Conservation (phyloP, 1,139 yeast species). For the Geotrichum restrictum region DNA sequence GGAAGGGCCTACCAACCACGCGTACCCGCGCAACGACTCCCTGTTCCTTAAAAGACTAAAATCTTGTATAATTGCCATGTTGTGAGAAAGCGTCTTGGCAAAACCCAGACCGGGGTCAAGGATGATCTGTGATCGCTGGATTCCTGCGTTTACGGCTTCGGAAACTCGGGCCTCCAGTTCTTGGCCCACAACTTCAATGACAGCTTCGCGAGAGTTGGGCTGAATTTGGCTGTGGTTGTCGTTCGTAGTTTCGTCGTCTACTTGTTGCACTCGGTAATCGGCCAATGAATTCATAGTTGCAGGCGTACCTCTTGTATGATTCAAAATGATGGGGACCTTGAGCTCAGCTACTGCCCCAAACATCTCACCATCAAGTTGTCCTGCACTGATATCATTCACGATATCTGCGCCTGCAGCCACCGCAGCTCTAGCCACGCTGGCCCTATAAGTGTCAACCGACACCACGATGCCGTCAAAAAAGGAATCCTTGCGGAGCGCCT, state of each 20-base stretch:
- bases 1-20: constrained; percentile 80
- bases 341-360: constrained; percentile 62
- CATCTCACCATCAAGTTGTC: constrained; percentile 61
- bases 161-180: constrained; percentile 59
- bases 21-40: constrained; percentile 44
- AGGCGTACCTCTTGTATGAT: constrained; percentile 83
- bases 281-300: constrained; percentile 64
- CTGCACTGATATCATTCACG: constrained; percentile 87
- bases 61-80: constrained; percentile 58
- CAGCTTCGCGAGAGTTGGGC: constrained; percentile 42
- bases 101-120: constrained; percentile 95
- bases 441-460: constrained; percentile 81
- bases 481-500: constrained; percentile 48
- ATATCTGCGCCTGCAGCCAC: constrained; percentile 81
- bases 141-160: constrained; percentile 59
- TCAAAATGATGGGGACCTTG: constrained; percentile 69
- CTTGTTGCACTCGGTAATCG: constrained; percentile 43
- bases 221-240: constrained; percentile 27
- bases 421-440: constrained; percentile 67
- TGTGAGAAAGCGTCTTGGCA: constrained; percentile 71
- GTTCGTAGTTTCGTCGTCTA: constrained; percentile 42
- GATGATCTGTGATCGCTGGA: constrained; percentile 84
- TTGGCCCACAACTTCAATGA: constrained; percentile 49
- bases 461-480: constrained; percentile 43
- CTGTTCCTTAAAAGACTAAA: constrained; percentile 41